Conservation (phyloP, 176 grass and related monocot genomes). For the Hsuehochloa calcarea region DNA sequence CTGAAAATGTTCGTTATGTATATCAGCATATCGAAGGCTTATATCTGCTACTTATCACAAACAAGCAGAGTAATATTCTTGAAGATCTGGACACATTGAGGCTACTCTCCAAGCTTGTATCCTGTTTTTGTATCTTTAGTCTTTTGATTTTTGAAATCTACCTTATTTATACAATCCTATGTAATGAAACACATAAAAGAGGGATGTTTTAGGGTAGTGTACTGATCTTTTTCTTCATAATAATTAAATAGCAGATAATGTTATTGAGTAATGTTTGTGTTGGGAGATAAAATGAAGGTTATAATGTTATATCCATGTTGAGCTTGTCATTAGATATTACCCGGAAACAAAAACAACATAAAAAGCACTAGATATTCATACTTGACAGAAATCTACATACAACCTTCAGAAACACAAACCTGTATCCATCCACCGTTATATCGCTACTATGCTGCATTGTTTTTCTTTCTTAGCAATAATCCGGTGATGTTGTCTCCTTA, state of each 20-base stretch:
- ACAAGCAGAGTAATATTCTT: conserved; percentile 93
- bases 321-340: neutral
- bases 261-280: neutral
- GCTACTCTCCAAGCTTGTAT: conserved; percentile 84
- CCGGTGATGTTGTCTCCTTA: conserved; percentile 41
- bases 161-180: neutral
- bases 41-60: conserved; percentile 84
- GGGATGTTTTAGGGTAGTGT: neutral
- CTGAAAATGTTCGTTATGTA: conserved; percentile 81
- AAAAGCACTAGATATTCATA: neutral
- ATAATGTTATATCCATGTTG: neutral
- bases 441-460: neutral
- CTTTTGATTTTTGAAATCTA: neutral
- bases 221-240: neutral
- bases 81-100: conserved; percentile 88
- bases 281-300: neutral
- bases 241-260: conserved; percentile 3
- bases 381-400: neutral
- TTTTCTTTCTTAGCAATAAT: conserved; percentile 5
- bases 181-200: neutral
- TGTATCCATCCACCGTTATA: neutral
- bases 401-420: neutral
- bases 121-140: conserved; percentile 30
- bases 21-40: conserved; percentile 80
- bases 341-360: neutral